These are phyloP conservation scores for Nigrospora osmanthi DNA, from an alignment of 2,329 filamentous ascomycete genomes.

Conservation along the genomic window DNA sequence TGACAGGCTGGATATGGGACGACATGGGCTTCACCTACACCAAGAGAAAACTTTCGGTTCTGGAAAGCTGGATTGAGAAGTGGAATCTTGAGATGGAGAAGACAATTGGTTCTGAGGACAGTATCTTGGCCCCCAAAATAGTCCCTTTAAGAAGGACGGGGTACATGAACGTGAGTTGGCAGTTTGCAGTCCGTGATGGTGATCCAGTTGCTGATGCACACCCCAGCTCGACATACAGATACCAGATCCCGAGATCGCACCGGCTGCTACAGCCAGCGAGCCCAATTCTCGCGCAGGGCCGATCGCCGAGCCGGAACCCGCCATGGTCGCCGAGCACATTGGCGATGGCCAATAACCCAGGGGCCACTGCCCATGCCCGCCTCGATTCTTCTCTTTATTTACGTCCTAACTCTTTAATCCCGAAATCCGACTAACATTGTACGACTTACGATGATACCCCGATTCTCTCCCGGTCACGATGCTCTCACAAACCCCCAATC, in stretches of 20 bases:
- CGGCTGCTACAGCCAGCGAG: constrained; percentile 36
- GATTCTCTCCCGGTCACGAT: neutral
- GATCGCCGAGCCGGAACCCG: constrained; percentile 2
- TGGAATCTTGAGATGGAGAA: constrained; percentile 74
- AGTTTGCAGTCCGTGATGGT: neutral
- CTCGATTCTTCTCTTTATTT: neutral
- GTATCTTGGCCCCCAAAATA: constrained; percentile 55
- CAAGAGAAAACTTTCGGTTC: constrained; percentile 59
- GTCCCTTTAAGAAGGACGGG: constrained; percentile 75
- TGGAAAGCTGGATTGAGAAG: constrained; percentile 77
- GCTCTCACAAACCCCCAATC: too few relatives aligned
- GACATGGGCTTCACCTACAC: constrained; percentile 71
- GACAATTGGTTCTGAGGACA: constrained; percentile 41
- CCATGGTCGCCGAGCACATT: constrained; percentile 1
- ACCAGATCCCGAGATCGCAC: constrained; percentile 64
- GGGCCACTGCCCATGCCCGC: neutral
- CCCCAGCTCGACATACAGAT: constrained; percentile 71
- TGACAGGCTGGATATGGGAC: constrained; percentile 94
- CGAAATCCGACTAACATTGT: constrained; percentile 5
- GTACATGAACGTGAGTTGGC: constrained; percentile 66
- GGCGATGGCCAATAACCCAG: neutral
- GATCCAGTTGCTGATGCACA: constrained; percentile 13
- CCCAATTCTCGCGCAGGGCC: constrained; percentile 26
- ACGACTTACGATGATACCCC: constrained; percentile 21
- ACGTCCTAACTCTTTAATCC: constrained; percentile 7